Evolutionary conservation across 129 eudicot genomes (phyloP).

Genomic region (Mikania micrantha): DNA sequence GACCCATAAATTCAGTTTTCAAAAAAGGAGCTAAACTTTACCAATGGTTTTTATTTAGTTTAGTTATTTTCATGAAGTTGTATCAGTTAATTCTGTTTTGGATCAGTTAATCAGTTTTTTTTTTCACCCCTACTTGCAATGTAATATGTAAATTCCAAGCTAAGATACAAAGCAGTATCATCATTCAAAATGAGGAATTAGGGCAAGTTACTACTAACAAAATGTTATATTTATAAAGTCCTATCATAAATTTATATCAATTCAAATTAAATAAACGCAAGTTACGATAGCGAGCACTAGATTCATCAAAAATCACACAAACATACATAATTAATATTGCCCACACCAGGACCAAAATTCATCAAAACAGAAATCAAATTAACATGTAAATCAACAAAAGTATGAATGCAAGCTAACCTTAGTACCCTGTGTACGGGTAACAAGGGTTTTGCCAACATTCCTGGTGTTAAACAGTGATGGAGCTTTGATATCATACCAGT

Average conservation of each 20-base stretch:
- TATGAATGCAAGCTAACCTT: slow-evolving; percentile 23
- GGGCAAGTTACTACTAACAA: not conserved
- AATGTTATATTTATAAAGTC: not conserved
- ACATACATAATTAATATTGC: no score
- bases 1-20: no score
- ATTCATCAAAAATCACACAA: no score
- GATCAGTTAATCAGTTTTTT: no score
- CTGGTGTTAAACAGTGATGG: slow-evolving; percentile 32
- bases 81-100: no score
- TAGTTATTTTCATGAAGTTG: no score
- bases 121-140: no score
- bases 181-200: not conserved
- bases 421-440: slow-evolving; percentile 55
- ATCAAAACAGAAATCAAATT: not conserved
- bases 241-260: not conserved
- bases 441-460: slow-evolving; percentile 50
- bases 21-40: no score
- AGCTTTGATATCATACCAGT: slow-evolving; percentile 57
- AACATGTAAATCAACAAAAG: not conserved
- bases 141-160: not conserved
- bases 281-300: no score
- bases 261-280: not conserved
- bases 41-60: no score
- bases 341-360: not conserved
- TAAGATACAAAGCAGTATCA: not conserved